Evolutionary conservation across 148 eudicot genomes (phyloP), one percentile per base, ranked within the genome.

Genomic region (Mesembryanthemum crystallinum): DNA sequence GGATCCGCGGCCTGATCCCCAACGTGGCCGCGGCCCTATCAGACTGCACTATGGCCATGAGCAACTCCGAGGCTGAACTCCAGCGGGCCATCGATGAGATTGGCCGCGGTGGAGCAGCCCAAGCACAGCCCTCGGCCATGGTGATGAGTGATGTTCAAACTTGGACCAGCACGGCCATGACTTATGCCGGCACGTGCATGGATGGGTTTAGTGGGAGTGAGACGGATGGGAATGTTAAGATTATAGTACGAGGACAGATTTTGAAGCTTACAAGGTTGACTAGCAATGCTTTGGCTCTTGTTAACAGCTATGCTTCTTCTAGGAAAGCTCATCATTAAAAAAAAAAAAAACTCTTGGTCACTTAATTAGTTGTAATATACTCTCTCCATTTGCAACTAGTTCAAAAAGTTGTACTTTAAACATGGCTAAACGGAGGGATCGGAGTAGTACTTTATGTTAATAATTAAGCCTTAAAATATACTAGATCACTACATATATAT

Each of bases 241-340:
- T 49, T 21, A 73, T 45, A 3, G 85, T 85, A 8, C 24, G 78
- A 52, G 30, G 71, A 8, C n/a, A 59, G 28, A 57, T 79, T 25
- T 42, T 45, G 74, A 77, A 60, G 76, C 78, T 85, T 28, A 68
- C 76, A 45, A 85, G 77, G 33, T 47, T 76, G 49, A 77, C 81
- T 24, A 85, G 87, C 35, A 85, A 82, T 62, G 87, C 83, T 15
- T 79, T 85, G 77, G 85, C 87, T 10, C 81, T 85, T 52, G 37
- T 85, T 61, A 79, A 82, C 32, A 52, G 60, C 42, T 80, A 82
- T 77, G 76, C 51, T 11, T 49, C 70, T 64, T 23, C 71, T n/a
- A 42, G 7, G 15, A 66, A 71, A 4, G 27, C 35, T 58, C 58
- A 70, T 64, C 78, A 63, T 55, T 1, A 64, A 64, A 0, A 5